Conservation (phyloP, 169 alveolate genomes). For the Cryptosporidium felis region DNA sequence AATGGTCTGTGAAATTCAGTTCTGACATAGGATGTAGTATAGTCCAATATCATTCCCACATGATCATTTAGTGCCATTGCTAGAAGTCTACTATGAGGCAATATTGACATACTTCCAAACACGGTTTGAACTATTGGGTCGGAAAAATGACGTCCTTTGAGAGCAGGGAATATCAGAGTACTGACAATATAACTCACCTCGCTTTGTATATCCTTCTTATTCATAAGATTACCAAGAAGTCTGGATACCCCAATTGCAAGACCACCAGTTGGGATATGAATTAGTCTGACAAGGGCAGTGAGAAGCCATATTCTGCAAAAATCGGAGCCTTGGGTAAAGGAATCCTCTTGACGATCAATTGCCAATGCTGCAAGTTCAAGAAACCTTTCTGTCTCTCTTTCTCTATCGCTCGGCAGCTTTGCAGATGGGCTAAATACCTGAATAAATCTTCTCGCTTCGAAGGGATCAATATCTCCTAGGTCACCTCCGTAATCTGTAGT, state of each 20-base stretch:
- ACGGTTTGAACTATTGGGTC: constrained; percentile 70
- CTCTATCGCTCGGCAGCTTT: constrained; percentile 37
- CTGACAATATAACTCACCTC: constrained; percentile 45
- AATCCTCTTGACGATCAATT: constrained; percentile 29
- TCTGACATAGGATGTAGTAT: constrained; percentile 41
- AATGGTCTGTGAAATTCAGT: constrained; percentile 65
- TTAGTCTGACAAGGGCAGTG: constrained; percentile 42
- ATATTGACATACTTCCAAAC: constrained; percentile 40
- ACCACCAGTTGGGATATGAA: constrained; percentile 67
- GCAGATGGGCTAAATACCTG: constrained; percentile 10
- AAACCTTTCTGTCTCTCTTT: constrained; percentile 59
- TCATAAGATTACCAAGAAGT: constrained; percentile 31
- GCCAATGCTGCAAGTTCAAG: constrained; percentile 35
- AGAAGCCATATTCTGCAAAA: constrained; percentile 48
- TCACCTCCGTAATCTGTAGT: constrained; percentile 64
- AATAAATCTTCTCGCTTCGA: constrained; percentile 57
- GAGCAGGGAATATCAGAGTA: constrained; percentile 46
- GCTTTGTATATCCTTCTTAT: constrained; percentile 18
- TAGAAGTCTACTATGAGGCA: constrained; percentile 27
- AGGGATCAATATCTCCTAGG: constrained; percentile 38
- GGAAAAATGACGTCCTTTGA: constrained; percentile 46
- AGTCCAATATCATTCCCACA: constrained; percentile 24
- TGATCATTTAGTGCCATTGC: constrained; percentile 44
- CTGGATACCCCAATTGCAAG: constrained; percentile 50
- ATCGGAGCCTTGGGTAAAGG: constrained; percentile 2